Base-by-base conservation (phyloP, 352 stramenopile genomes). In the Elongisporangium prolatum region DNA sequence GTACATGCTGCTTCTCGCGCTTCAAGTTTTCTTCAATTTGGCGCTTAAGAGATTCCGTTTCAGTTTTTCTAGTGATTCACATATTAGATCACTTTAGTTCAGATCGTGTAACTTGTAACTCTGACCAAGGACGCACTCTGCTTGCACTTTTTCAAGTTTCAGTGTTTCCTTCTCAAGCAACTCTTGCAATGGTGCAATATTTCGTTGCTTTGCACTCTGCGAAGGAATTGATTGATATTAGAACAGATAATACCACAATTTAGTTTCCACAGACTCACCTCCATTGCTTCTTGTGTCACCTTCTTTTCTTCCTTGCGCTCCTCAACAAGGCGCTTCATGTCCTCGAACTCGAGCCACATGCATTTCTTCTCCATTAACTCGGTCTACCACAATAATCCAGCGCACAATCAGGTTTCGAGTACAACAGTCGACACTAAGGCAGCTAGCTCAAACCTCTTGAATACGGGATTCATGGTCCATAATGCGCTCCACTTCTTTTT, bases 291-390 rank as follows among this genome's bases (percentile, higher is more conserved):
- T 22, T 80, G 83, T 55, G 80, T 88, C 0, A 68, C 67, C 50
- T 87, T 77, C 54, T 92, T 93, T 38, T 89, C 72, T 13, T 59
- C 59, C 44, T 89, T 91, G 1, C 93, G 56, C 53, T 80, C 70
- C 34, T 90, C 71, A 3, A 93, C 80, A 25, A 93, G 60, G 0
- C 56, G 55, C 58, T 92, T 91, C 25, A 76, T 75, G 25, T 93
- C 74, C 54, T 94, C 80, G 57, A 93, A 91, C 55, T 92, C 70
- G 22, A 96, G 78, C 86, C 85, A 96, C 34, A 93, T 44, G 21
- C 84, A 88, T 47, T 95, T 94, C 56, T 93, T 92, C 69, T 96
- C 77, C 79, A 96, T 91, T 52, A 93, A 60, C 10, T 73, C 68
- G 11, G 84, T 93, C 79, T 93, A 63, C 13, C 66, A 24, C n/a